phyloP scores from a whole-genome alignment of 352 stramenopile species.

The Stramenopiles sp. region DNA sequence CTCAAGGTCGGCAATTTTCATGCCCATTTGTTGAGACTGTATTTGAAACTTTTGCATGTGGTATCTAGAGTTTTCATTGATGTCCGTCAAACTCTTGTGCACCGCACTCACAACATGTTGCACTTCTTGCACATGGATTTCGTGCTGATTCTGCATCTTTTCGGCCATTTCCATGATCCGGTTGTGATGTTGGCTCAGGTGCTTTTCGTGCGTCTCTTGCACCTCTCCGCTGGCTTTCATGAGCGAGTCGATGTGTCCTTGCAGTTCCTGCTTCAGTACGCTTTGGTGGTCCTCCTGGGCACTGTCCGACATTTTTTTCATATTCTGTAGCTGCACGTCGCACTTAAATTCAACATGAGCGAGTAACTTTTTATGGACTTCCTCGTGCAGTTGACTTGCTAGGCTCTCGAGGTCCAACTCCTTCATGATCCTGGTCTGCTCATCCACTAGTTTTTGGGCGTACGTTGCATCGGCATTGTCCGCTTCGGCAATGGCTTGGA shows the following conservation, averaged over 20 bases:
- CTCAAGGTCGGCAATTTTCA: not conserved
- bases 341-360: not conserved
- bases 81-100: not conserved
- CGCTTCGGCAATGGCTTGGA: not conserved
- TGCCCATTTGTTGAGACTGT: not conserved
- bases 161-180: not conserved
- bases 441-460: not conserved
- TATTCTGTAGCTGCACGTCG: not conserved
- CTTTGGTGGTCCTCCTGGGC: not conserved
- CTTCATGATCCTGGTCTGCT: not conserved
- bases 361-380: not conserved
- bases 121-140: not conserved
- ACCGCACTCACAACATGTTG: not conserved
- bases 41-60: not conserved
- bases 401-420: not conserved
- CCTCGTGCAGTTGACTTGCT: not conserved
- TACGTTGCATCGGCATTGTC: not conserved
- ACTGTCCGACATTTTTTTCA: not conserved
- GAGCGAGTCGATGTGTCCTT: not conserved
- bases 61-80: not conserved
- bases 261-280: not conserved
- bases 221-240: not conserved
- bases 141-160: not conserved
- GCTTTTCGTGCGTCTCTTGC: not conserved
- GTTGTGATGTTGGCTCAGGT: not conserved